Conservation (phyloP, 2,329 filamentous ascomycete genomes). For the Trichoderma aggressivum region DNA sequence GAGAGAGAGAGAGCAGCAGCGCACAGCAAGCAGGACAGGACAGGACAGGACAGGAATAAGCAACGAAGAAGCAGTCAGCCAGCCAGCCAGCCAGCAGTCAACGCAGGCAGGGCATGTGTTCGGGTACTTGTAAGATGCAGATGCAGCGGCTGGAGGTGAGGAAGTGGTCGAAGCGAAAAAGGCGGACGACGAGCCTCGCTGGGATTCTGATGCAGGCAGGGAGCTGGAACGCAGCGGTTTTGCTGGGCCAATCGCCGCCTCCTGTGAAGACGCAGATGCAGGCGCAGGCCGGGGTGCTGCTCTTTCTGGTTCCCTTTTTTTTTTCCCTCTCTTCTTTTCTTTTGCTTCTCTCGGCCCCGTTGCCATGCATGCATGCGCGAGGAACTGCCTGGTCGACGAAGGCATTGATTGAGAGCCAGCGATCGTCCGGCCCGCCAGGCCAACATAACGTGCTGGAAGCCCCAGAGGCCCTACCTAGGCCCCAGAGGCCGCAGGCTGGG, state of each 20-base stretch:
- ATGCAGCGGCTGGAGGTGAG: background rate
- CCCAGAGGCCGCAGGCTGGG: background rate
- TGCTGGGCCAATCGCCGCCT: slow-evolving; percentile 2
- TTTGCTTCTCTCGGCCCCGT: background rate
- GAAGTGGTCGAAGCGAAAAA: background rate
- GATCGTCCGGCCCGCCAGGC: slow-evolving; percentile 15
- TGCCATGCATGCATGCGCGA: background rate
- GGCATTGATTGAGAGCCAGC: background rate
- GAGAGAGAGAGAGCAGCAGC: background rate
- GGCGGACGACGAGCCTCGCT: slow-evolving; percentile 4
- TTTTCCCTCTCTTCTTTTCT: background rate
- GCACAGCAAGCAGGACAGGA: background rate
- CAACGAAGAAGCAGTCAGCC: background rate
- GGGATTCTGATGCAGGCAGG: background rate
- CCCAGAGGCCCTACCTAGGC: too few relatives aligned
- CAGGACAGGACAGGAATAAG: background rate
- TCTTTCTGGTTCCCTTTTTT: background rate
- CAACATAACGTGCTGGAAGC: slow-evolving; percentile 13
- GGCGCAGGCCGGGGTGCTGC: background rate
- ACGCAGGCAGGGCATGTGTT: background rate
- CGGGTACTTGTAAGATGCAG: background rate
- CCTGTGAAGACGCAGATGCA: background rate
- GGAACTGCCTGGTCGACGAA: background rate
- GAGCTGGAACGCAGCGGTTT: background rate
- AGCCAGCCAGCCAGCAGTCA: background rate